These are phyloP conservation scores for Ehretia macrophylla DNA, from an alignment of 257 asterid genomes.

Conservation along the genomic window DNA sequence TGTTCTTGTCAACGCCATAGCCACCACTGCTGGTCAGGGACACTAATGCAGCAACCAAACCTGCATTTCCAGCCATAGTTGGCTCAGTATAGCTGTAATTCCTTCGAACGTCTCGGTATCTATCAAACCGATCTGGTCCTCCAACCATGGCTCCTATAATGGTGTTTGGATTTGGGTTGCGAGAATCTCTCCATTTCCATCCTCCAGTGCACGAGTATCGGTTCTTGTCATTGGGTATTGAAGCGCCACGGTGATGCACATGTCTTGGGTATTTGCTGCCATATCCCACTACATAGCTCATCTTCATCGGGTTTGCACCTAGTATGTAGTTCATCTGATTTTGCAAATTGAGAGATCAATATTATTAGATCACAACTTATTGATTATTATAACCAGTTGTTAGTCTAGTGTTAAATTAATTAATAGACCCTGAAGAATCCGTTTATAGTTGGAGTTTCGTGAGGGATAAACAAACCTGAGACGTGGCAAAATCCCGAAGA, in stretches of 20 bases:
- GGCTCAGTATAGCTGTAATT: constrained; percentile 82
- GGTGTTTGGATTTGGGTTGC: constrained; percentile 54
- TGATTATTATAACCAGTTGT: too few relatives aligned
- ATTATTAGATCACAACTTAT: background rate
- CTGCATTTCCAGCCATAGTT: constrained; percentile 87
- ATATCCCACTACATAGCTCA: constrained; percentile 83
- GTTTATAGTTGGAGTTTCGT: background rate
- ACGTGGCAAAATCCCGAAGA: constrained; percentile 60
- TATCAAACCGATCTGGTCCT: constrained; percentile 81
- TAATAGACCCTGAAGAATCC: background rate
- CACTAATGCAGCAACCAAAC: constrained; percentile 77
- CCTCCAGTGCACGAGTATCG: constrained; percentile 79
- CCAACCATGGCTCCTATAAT: constrained; percentile 82
- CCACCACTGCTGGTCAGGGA: constrained; percentile 60
- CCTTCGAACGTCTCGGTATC: constrained; percentile 49
- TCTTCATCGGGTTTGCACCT: constrained; percentile 64
- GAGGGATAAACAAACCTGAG: constrained; percentile 39
- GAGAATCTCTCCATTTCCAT: constrained; percentile 59
- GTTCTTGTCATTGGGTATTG: constrained; percentile 46
- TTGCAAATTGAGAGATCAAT: background rate
- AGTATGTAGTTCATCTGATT: constrained; percentile 59
- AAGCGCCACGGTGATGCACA: constrained; percentile 92
- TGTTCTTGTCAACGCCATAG: constrained; percentile 54
- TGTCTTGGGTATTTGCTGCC: constrained; percentile 60
- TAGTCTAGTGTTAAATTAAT: background rate